Conservation (phyloP, 352 stramenopile species). For the Stramenopiles sp. region DNA sequence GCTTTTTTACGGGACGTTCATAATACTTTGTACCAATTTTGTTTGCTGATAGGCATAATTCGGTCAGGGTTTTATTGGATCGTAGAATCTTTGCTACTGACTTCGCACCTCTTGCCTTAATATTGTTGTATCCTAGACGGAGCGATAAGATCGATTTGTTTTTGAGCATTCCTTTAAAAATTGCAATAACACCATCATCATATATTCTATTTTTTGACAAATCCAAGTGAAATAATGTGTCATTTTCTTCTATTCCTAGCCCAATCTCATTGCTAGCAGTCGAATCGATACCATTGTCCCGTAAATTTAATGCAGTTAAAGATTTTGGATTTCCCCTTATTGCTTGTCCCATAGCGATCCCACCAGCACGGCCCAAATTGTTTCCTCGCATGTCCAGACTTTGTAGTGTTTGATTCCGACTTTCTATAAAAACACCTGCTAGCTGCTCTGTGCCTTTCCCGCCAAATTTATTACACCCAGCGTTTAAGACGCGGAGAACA, state of each 20-base stretch:
- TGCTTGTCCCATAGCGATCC: neutral
- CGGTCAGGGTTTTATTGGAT: neutral
- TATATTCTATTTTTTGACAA: conserved; percentile 9
- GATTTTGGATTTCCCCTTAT: neutral
- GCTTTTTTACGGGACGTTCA: neutral
- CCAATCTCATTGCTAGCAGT: neutral
- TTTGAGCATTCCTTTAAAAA: neutral
- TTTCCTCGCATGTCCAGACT: neutral
- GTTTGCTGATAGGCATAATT: neutral
- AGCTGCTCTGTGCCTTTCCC: neutral
- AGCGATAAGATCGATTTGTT: neutral
- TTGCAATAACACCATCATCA: conserved; percentile 1
- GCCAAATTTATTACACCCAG: neutral
- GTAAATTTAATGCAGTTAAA: conserved; percentile 11
- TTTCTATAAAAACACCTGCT: neutral
- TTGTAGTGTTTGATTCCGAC: neutral
- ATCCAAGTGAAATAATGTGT: neutral
- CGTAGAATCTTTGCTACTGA: neutral
- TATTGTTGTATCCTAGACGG: neutral
- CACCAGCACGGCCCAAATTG: neutral
- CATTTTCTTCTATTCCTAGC: neutral
- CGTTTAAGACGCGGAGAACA: neutral
- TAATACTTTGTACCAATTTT: conserved; percentile 2
- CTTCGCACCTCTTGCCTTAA: neutral
- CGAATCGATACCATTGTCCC: neutral